phyloP scores from a whole-genome alignment of 306 rosid genomes.

The Myrica gale region DNA sequence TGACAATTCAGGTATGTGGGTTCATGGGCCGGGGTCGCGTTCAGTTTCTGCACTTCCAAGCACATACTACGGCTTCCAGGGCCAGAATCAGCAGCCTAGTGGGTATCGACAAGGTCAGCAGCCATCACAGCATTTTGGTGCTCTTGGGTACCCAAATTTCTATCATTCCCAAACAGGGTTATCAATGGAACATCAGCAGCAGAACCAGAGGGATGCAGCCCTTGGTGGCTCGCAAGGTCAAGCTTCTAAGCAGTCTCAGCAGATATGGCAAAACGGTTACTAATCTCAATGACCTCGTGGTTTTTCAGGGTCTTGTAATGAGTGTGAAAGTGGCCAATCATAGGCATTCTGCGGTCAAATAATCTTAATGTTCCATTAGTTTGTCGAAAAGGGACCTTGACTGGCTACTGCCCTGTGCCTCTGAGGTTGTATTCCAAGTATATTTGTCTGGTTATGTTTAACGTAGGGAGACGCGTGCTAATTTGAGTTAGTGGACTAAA shows the following conservation, averaged over 20 bases:
- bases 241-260: constrained; percentile 89
- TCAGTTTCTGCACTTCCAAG: constrained; percentile 83
- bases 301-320: constrained; percentile 59
- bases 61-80: constrained; percentile 87
- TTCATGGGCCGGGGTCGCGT: constrained; percentile 93
- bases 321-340: constrained; percentile 62
- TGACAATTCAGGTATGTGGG: constrained; percentile 94
- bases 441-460: constrained; percentile 58
- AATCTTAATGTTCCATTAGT: constrained; percentile 49
- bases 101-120: constrained; percentile 94
- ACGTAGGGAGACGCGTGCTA: constrained; percentile 84
- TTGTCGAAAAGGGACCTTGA: constrained; percentile 69
- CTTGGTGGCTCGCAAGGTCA: constrained; percentile 76
- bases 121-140: constrained; percentile 76
- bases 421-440: constrained; percentile 72
- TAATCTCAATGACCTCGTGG: constrained; percentile 58
- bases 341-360: constrained; percentile 53
- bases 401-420: constrained; percentile 73
- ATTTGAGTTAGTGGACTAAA: constrained; percentile 51
- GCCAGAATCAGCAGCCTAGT: constrained; percentile 78
- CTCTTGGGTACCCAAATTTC: constrained; percentile 70
- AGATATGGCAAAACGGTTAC: constrained; percentile 95
- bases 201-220: constrained; percentile 73
- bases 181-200: constrained; percentile 83
- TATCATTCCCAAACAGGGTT: constrained; percentile 85